These are phyloP conservation scores for Marasmius fiardii DNA, from an alignment of 1,284 basidiomycete genomes.

Conservation along the genomic window DNA sequence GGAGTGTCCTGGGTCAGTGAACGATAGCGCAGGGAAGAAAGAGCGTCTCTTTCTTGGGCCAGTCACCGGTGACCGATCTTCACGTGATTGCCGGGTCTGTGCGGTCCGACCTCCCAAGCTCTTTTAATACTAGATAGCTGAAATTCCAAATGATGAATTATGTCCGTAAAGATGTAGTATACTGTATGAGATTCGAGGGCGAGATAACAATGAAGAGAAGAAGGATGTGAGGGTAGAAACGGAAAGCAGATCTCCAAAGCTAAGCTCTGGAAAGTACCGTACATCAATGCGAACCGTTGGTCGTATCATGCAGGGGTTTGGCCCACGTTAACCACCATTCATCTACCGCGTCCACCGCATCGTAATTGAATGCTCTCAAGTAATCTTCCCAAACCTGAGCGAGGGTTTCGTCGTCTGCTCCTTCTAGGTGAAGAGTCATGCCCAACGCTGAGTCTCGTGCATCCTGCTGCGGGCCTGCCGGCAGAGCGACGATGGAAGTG, in stretches of 20 bases:
- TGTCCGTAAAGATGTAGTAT: no score
- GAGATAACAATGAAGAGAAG: no score
- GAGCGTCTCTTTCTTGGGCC: no score
- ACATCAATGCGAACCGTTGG: neutral
- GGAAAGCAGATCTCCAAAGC: neutral
- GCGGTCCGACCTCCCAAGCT: no score
- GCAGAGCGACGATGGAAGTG: slow-evolving; percentile 8
- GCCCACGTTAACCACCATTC: slow-evolving; percentile 22
- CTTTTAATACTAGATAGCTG: no score
- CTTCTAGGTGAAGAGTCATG: slow-evolving; percentile 9
- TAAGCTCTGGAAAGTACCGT: neutral
- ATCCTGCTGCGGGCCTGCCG: slow-evolving; percentile 15
- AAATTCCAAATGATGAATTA: no score
- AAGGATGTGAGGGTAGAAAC: no score
- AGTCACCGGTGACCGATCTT: no score
- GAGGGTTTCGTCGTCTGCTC: slow-evolving; percentile 14
- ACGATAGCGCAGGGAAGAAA: no score
- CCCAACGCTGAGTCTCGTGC: slow-evolving; percentile 13
- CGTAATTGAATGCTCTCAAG: slow-evolving; percentile 17
- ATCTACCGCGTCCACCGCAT: slow-evolving; percentile 20
- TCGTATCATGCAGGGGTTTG: neutral
- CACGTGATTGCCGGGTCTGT: no score
- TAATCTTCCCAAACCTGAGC: slow-evolving; percentile 15
- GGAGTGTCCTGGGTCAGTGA: no score
- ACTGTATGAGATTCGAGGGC: no score